Percentiles rank a stretch among this genome's conserved stretches.
Conservation (phyloP, 352 stramenopile species). For the Vaucheria bursata region DNA sequence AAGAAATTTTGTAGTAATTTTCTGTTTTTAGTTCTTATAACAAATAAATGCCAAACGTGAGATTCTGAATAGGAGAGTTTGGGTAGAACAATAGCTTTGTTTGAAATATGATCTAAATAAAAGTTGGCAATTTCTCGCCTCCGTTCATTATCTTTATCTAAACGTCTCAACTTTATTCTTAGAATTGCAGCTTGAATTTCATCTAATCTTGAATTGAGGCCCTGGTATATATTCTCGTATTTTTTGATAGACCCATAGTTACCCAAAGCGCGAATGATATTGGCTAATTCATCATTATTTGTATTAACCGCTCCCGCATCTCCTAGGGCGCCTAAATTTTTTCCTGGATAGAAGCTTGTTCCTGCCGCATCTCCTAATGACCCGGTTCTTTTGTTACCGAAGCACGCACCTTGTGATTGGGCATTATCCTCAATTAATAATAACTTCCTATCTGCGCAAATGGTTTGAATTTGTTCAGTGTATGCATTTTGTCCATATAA, state of each 20-base stretch:
- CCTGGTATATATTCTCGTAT: neutral
- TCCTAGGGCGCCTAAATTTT: neutral
- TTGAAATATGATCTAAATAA: neutral
- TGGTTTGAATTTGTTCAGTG: neutral
- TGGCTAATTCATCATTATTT: neutral
- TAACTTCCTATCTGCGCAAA: neutral
- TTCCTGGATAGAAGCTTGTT: neutral
- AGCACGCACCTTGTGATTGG: neutral
- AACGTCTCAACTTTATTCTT: neutral
- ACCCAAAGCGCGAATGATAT: neutral
- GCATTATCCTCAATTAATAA: neutral
- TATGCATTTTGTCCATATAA: neutral
- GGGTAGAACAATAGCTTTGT: neutral
- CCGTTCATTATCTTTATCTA: neutral
- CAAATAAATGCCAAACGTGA: neutral
- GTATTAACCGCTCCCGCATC: neutral
- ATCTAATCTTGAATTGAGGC: conserved; percentile 1
- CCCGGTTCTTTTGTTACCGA: neutral
- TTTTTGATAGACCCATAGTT: neutral
- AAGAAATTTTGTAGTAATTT: neutral
- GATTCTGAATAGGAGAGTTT: neutral
- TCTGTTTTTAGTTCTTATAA: neutral
- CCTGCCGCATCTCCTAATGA: neutral
- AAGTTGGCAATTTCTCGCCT: neutral
- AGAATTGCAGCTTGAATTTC: neutral